A percentile compares a stretch with the other conserved stretches of the same genome.
Conservation (phyloP, 2,329 filamentous ascomycete genomes). For the Verticillium zaregamsianum region DNA sequence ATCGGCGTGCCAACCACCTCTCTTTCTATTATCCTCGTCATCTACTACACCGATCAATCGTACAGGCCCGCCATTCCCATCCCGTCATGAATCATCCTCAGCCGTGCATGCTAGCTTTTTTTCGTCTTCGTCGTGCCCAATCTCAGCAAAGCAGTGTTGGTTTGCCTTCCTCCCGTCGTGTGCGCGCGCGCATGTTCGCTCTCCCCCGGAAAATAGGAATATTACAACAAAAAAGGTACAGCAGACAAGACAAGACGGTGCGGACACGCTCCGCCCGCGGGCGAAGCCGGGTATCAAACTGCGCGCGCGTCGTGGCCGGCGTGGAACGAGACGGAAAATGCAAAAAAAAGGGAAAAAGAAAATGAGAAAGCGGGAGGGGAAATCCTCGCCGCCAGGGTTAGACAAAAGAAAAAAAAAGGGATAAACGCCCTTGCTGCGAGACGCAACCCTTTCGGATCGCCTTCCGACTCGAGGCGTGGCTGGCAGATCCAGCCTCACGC, state of each 20-base stretch:
- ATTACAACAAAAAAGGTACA: not conserved
- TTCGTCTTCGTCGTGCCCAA: not conserved
- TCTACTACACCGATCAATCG: not conserved
- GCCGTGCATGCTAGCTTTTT: not conserved
- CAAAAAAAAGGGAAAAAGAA: not conserved
- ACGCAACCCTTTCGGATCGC: not conserved
- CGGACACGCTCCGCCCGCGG: not conserved
- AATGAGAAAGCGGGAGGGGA: not conserved
- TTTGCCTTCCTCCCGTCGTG: not conserved
- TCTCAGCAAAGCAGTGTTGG: not conserved
- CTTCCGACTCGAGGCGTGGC: not conserved
- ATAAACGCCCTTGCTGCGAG: not conserved
- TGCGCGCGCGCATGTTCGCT: not conserved
- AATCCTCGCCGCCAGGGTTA: not conserved
- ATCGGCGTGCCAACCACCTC: not conserved
- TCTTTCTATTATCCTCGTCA: not conserved
- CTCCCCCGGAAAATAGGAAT: not conserved
- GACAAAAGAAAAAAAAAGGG: not conserved
- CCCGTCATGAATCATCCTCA: not conserved
- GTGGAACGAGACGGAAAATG: not conserved
- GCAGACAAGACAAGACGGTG: not conserved
- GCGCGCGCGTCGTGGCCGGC: conserved; percentile 1
- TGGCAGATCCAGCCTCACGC: conserved; percentile 16
- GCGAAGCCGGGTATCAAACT: conserved; percentile 11
- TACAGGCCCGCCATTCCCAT: not conserved